Evolutionary conservation across 2,329 filamentous ascomycete species (phyloP), one percentile per base, ranked within the genome.

Genomic region (Neopestalotiopsis sp.): DNA sequence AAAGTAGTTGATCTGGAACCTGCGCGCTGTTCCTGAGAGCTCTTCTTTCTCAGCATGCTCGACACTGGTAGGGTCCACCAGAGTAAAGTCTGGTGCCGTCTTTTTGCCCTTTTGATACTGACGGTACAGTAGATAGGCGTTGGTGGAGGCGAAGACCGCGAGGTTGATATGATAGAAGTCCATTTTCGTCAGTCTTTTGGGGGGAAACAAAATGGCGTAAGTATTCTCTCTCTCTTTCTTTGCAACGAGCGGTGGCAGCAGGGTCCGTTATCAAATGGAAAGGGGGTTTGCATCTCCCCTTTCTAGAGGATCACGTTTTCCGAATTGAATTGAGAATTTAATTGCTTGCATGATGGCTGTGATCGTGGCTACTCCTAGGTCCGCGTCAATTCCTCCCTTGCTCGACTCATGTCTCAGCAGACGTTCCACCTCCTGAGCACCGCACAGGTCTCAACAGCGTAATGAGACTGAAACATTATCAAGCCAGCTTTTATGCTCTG

Each of bases 11-110:
- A 57, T 56, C 45, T 58, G 64, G 64, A 66, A 66, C 32, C 24
- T 32, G 24, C 45, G 49, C 28, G 49, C 45, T 57, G 28, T 24
- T 17, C 30, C 24, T 38, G 14, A 13, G 45, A 24, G 14, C 7
- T 58, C 64, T 40, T 58, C 28, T 45, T 66, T 58, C 32, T 57
- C 64, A 20, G 17, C 30, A 66, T 66, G 30, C 30, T 65, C 62
- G 13, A 65, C 24, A 52, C 42, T 52, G 14, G 62, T 34, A 32
- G 49, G 4, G 71, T 69, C 13, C 86, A 78, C 62, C 80, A 78
- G 20, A 66, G 74, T 59, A 77, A 81, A 66, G 34, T 57, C 49
- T 57, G 49, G 28, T 24, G 20, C 64, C 4, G 59, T 38, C 52
- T 72, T 69, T 30, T 66, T 65, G 28, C 62, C 64, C 24, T 65